Conservation (phyloP, 2,329 filamentous ascomycete genomes). For the Aspergillus alliaceus region DNA sequence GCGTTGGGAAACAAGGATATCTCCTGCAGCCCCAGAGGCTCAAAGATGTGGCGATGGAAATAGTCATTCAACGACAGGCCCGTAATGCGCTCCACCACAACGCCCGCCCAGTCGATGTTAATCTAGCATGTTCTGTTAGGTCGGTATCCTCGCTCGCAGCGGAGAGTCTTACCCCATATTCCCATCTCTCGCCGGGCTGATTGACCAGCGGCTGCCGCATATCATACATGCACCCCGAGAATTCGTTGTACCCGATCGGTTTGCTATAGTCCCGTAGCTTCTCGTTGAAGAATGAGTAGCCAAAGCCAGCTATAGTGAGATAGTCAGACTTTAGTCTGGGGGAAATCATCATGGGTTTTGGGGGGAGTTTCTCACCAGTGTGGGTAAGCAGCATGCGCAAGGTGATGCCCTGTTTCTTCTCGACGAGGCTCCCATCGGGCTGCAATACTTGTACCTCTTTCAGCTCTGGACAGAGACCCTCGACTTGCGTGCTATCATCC, state of each 20-base stretch:
- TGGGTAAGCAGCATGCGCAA: neutral
- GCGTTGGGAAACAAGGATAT: neutral
- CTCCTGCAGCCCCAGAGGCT: neutral
- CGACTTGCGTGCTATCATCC: neutral
- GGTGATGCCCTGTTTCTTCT: neutral
- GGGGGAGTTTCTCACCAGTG: neutral
- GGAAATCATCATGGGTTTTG: no score
- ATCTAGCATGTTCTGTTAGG: neutral
- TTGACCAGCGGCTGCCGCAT: slow-evolving; percentile 57
- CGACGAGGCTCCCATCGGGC: neutral
- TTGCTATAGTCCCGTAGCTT: neutral
- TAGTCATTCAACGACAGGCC: neutral
- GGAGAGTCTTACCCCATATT: slow-evolving; percentile 54
- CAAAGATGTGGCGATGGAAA: neutral
- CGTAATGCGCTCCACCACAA: neutral
- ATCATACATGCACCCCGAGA: slow-evolving; percentile 49
- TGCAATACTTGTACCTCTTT: neutral
- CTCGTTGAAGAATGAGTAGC: neutral
- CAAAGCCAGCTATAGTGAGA: neutral
- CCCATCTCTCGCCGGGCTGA: slow-evolving; percentile 63
- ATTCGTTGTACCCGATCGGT: neutral
- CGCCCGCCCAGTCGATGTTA: neutral
- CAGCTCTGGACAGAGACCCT: neutral
- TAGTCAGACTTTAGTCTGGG: no score
- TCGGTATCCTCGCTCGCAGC: neutral